These are phyloP conservation scores for Syzygium malaccense DNA, from an alignment of 441 rosid genomes.

Conservation along the genomic window DNA sequence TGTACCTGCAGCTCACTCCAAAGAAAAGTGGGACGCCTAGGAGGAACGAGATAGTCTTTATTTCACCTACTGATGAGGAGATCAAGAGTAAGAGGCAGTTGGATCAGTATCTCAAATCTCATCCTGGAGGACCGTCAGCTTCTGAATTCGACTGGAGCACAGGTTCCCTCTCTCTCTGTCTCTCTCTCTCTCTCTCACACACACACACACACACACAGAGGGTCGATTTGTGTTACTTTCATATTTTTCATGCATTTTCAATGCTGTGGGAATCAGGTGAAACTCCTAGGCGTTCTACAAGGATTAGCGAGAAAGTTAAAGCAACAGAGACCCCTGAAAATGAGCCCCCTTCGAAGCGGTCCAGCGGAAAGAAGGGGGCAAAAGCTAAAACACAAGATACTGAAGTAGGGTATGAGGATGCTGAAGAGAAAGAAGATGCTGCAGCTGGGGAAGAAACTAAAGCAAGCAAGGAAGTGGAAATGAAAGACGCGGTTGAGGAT, in stretches of 20 bases:
- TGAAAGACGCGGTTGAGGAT: not conserved
- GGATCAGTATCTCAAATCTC: slow-evolving; percentile 10
- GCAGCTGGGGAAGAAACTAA: not conserved
- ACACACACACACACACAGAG: no score
- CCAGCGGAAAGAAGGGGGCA: not conserved
- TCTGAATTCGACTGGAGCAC: slow-evolving; percentile 11
- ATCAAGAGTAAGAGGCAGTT: slow-evolving; percentile 7
- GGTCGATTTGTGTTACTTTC: not conserved
- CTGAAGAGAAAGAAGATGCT: not conserved
- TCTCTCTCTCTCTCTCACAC: not conserved
- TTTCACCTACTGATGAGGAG: slow-evolving; percentile 6
- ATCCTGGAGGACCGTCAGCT: not conserved
- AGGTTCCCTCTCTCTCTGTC: not conserved
- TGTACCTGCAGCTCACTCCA: not conserved
- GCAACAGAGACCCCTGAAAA: slow-evolving; percentile 2
- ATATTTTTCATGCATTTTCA: not conserved
- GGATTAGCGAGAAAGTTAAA: slow-evolving; percentile 3
- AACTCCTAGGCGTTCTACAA: slow-evolving; percentile 4
- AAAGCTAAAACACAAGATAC: not conserved
- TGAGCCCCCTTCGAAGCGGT: slow-evolving; percentile 1
- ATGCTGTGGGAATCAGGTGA: not conserved
- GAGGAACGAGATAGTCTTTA: slow-evolving; percentile 6
- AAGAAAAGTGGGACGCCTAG: slow-evolving; percentile 2
- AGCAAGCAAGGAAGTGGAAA: not conserved
- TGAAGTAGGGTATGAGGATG: not conserved